Conservation (phyloP, 2,329 filamentous ascomycete genomes). For the Ophiostoma ips region DNA sequence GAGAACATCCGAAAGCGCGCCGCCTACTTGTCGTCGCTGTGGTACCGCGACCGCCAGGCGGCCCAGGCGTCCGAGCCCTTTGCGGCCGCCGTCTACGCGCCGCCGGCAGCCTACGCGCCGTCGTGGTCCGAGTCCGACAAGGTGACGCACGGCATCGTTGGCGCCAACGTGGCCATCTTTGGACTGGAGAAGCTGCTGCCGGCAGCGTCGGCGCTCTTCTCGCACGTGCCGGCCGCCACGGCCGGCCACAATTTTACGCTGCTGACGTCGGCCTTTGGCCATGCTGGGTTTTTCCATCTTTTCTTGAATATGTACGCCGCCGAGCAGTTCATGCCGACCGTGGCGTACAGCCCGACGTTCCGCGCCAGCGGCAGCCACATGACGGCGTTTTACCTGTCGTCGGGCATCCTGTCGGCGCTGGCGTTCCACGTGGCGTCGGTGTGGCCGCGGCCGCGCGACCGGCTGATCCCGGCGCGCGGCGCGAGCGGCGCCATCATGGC, state of each 20-base stretch:
- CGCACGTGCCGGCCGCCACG: conserved; percentile 13
- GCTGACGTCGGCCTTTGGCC: conserved; percentile 20
- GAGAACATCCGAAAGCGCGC: not conserved
- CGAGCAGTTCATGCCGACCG: conserved; percentile 14
- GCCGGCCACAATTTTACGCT: conserved; percentile 14
- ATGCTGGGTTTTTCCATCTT: conserved; percentile 17
- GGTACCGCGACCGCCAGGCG: not conserved
- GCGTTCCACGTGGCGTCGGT: conserved; percentile 14
- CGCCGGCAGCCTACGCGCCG: not conserved
- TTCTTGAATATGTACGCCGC: conserved; percentile 19
- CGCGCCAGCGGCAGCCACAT: conserved; percentile 15
- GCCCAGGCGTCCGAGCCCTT: not conserved
- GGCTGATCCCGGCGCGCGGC: conserved; percentile 13
- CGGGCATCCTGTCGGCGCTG: conserved; percentile 14
- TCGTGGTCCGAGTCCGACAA: conserved; percentile 9
- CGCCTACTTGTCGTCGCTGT: not conserved
- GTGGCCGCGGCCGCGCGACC: conserved; percentile 11
- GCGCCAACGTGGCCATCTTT: conserved; percentile 12
- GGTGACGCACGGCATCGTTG: conserved; percentile 11
- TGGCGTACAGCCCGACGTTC: conserved; percentile 15
- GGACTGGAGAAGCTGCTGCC: conserved; percentile 12
- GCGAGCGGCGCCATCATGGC: conserved; percentile 17
- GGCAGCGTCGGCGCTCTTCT: conserved; percentile 7
- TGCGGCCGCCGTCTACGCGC: not conserved
- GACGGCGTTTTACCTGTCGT: conserved; percentile 16